Percentiles rank a stretch among this genome's conserved stretches.
These are phyloP conservation scores for Puccinia triticina DNA, from an alignment of 1,284 basidiomycete species.

Conservation along the genomic window DNA sequence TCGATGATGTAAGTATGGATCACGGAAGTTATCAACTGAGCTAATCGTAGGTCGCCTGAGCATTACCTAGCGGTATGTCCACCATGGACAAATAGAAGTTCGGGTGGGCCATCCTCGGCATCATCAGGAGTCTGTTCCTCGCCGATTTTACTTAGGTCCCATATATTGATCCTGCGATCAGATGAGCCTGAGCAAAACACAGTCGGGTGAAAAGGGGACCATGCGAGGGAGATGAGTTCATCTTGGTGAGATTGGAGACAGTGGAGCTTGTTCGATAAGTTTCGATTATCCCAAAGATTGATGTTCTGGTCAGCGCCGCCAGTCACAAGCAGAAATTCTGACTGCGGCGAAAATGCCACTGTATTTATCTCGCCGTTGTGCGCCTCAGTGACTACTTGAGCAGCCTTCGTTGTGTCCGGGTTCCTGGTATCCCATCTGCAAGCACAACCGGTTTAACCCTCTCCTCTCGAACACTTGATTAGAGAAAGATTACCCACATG, in stretches of 20 bases:
- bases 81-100: constrained; percentile 88
- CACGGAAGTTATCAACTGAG: neutral
- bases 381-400: constrained; percentile 73
- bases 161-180: constrained; percentile 89
- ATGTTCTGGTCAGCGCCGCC: constrained; percentile 92
- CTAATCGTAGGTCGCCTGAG: neutral
- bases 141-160: constrained; percentile 91
- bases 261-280: constrained; percentile 79
- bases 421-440: constrained; percentile 88
- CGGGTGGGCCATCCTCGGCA: constrained; percentile 92
- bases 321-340: constrained; percentile 82
- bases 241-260: constrained; percentile 90
- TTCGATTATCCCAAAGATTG: constrained; percentile 84
- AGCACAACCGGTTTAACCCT: constrained; percentile 13
- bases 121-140: constrained; percentile 96
- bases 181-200: constrained; percentile 90
- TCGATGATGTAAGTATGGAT: constrained; percentile 51
- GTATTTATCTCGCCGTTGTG: constrained; percentile 89
- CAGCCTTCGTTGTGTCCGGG: constrained; percentile 68
- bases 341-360: constrained; percentile 84
- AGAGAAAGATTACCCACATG: constrained; percentile 68
- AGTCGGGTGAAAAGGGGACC: constrained; percentile 89
- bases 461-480: neutral
- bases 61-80: constrained; percentile 54
- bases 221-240: constrained; percentile 89